Percentiles rank a stretch among this genome's conserved stretches.
phyloP scores from a whole-genome alignment of 2,329 filamentous ascomycete genomes.

The Botryotinia globosa region DNA sequence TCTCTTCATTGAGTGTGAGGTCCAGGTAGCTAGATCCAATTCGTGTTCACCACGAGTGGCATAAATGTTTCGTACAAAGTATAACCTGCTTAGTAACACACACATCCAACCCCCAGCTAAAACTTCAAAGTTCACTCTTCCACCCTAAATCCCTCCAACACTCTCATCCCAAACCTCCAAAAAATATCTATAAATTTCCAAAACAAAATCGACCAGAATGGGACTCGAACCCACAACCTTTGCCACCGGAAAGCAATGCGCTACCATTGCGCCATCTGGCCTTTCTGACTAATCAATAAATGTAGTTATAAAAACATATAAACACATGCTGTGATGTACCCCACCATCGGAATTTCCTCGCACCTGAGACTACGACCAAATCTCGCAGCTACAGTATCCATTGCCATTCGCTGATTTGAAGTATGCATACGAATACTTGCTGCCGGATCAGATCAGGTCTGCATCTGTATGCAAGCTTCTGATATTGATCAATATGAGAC shows the following conservation, averaged over 20 bases:
- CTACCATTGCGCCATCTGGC: slow-evolving; percentile 31
- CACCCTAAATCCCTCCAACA: not conserved
- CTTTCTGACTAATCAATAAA: not conserved
- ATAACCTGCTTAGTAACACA: not conserved
- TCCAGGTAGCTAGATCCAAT: not conserved
- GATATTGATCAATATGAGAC: not conserved
- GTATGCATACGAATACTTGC: no score
- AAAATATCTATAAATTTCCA: not conserved
- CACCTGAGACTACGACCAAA: not conserved
- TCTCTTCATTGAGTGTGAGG: not conserved
- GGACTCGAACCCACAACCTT: slow-evolving; percentile 36
- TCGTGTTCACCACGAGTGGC: not conserved
- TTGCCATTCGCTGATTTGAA: not conserved
- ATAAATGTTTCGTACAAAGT: no score
- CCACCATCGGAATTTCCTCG: not conserved
- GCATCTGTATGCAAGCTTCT: not conserved
- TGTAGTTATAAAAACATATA: not conserved
- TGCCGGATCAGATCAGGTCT: not conserved
- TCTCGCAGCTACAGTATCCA: not conserved
- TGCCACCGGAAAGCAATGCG: slow-evolving; percentile 36
- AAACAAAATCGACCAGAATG: slow-evolving; percentile 24
- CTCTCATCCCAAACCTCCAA: not conserved
- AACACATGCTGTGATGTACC: rapidly evolving
- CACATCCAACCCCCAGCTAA: not conserved
- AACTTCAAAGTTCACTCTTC: not conserved